phyloP scores from a whole-genome alignment of 176 grass and related monocot species.

The Microstegium vimineum region DNA sequence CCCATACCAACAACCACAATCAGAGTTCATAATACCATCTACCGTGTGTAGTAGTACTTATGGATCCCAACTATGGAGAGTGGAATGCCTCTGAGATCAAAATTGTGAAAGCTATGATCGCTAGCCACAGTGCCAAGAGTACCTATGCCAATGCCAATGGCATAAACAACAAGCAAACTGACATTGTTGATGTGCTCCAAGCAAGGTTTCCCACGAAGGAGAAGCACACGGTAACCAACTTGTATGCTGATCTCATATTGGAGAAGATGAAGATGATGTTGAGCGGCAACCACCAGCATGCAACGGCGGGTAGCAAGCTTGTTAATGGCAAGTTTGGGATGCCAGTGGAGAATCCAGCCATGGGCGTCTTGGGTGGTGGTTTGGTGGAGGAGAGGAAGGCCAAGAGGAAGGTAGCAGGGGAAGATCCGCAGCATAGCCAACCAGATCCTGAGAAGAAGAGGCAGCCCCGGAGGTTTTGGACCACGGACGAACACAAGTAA shows the following conservation, averaged over 20 bases:
- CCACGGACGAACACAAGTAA: conserved; percentile 13
- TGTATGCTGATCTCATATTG: conserved; percentile 7
- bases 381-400: not conserved
- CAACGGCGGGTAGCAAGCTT: not conserved
- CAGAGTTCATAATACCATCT: not conserved
- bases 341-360: not conserved
- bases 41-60: not conserved
- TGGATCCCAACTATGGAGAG: not conserved
- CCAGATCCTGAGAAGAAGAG: not conserved
- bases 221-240: not conserved
- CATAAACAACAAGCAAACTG: conserved; percentile 2
- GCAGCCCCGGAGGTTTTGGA: not conserved
- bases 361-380: not conserved
- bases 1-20: not conserved
- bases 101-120: not conserved
- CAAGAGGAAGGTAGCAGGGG: not conserved
- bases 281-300: not conserved
- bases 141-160: no score
- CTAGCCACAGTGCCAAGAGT: not conserved
- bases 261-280: not conserved
- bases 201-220: conserved; percentile 11
- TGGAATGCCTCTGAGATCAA: not conserved
- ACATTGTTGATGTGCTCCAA: not conserved
- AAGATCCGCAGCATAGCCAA: no score
- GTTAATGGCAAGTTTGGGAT: conserved; percentile 1